Evolutionary conservation across 2,329 filamentous ascomycete species (phyloP), one percentile per base, ranked within the genome.

Genomic region (Chaetomiaceae sp.): DNA sequence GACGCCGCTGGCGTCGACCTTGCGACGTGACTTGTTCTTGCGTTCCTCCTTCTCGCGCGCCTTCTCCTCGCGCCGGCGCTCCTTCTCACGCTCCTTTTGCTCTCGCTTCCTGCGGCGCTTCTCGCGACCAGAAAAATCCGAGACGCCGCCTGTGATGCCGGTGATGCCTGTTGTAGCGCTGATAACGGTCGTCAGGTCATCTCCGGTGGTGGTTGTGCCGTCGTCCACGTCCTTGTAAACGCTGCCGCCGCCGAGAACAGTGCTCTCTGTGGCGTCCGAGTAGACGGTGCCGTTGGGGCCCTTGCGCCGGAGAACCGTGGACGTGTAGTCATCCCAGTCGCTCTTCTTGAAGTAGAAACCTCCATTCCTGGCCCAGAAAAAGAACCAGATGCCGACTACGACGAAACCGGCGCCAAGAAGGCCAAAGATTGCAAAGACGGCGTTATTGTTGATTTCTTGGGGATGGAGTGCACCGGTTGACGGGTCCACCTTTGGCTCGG

Each of bases 251-350:
- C 92, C 92, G 0, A 96, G 79, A 58, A 87, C 79, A 1, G 91
- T 96, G 63, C 83, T 86, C 63, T 84, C 82, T 1, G 90, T 96
- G 0, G 88, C 91, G 50, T 89, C 89, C 51, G 84, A 87, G 4
- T 96, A 76, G 1, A 92, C 84, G 40, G 87, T 91, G 36, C 92
- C 92, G 71, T 96, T 91, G 5, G 91, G 90, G 0, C 90, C 91
- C 65, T 87, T 90, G 48, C 91, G 87, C 37, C 94, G 82, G 41
- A 99, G 73, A 2, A 99, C 94, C 0, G 92, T 96, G 1, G 87
- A 86, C 69, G 97, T 97, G 81, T 99, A 99, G 66, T 99, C 94
- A 5, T 97, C 92, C 92, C 94, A 99, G 71, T 99, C 94, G 32
- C 82, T 78, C 58, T 95, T 75, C 42, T 80, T 80, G 78, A 90